Base-by-base conservation (phyloP, 495 filamentous ascomycete genomes). In the Bombardia bombarda region DNA sequence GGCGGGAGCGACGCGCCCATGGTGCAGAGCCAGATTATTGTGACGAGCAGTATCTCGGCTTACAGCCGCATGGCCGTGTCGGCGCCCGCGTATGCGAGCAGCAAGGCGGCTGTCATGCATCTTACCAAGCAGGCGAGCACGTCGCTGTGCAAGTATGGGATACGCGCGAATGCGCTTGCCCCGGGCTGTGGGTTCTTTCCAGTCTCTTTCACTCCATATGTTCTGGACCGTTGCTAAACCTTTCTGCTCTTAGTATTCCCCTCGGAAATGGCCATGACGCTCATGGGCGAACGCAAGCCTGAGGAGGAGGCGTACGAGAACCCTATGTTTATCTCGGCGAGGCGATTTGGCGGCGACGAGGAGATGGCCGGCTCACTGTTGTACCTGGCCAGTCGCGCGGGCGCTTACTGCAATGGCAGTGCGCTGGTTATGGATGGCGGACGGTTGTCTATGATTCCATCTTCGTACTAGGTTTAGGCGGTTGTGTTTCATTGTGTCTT, bases 101-200 rank as follows among this genome's bases (percentile, higher is more conserved):
- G 72, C 49, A 87, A 87, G 66, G 75, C 77, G 9, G 78, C 76
- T 0, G 60, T 72, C 1, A 68, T 70, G 14, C 80, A 83, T 32
- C 42, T 86, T 47, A 74, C 79, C 24, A 86, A 84, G 68, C 63
- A 74, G 47, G 60, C 82, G 34, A 65, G 74, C 12, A 76, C 70
- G 0, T 56, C 46, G 20, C 61, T 83, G 32, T 67, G 65, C 9
- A 61, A 66, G 30, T 78, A 75, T 38, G 59, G 67, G 22, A 82
- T 87, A 24, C 63, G 68, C 16, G 67, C 70, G 31, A 86, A 85
- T 64, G 75, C 76, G 0, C 65, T 86, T 34, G 75, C 79, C 13
- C 80, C 82, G 18, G 83, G 82, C 5, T 60, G 81, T 62, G 32
- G 57, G 58, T 56, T 3, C 6, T 19, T 31, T 13, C 5, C 26